Evolutionary conservation across 2,329 filamentous ascomycete species (phyloP).

Genomic region (Fusarium devonianum): DNA sequence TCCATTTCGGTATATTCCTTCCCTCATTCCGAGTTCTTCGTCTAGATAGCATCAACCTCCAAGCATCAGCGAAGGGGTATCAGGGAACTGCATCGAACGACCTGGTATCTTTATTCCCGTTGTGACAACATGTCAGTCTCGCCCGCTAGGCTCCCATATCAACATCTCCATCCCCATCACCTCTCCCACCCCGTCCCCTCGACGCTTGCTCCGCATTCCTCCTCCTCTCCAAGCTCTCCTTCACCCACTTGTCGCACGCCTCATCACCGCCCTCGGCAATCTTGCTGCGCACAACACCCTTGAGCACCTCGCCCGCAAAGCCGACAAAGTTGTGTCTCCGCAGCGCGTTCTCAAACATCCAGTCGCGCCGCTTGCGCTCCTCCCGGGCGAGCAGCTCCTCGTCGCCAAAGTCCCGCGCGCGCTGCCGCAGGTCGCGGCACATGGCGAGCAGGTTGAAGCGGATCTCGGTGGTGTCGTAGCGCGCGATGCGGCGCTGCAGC

Average conservation of each 20-base stretch:
- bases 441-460: constrained; percentile 96
- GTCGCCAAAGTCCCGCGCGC: constrained; percentile 84
- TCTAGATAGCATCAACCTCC: constrained; percentile 3
- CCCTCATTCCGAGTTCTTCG: not conserved
- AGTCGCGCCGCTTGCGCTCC: constrained; percentile 82
- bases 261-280: constrained; percentile 68
- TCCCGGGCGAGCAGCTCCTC: constrained; percentile 78
- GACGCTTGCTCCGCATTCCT: constrained; percentile 48
- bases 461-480: constrained; percentile 88
- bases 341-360: constrained; percentile 95
- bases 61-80: constrained; percentile 11
- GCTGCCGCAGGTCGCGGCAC: constrained; percentile 80
- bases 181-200: constrained; percentile 44
- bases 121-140: not conserved
- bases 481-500: constrained; percentile 79
- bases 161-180: constrained; percentile 49
- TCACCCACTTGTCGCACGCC: constrained; percentile 76
- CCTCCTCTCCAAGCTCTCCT: constrained; percentile 68
- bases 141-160: constrained; percentile 49
- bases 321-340: constrained; percentile 95
- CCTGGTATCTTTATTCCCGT: constrained; percentile 15
- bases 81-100: constrained; percentile 9
- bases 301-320: constrained; percentile 89
- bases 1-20: not conserved
- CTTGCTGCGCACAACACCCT: constrained; percentile 81